Evolutionary conservation across 2,329 filamentous ascomycete genomes (phyloP).

Genomic region (Aspergillus tanneri): DNA sequence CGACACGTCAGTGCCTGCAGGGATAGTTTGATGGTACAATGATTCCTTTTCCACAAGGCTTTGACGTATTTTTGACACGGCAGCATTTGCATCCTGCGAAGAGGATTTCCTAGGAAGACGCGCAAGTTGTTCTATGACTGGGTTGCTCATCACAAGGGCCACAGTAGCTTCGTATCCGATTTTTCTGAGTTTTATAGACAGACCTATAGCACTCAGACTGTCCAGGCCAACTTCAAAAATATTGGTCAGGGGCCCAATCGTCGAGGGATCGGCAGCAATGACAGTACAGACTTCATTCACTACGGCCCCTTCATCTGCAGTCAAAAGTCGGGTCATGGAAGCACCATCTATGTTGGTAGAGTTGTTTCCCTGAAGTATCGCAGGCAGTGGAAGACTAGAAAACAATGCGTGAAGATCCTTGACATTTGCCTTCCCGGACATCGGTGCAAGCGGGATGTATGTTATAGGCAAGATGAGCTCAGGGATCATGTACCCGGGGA

Average conservation of each 20-base stretch:
- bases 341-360: neutral
- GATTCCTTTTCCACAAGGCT: constrained; percentile 20
- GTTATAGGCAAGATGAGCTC: constrained; percentile 28
- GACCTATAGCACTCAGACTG: constrained; percentile 38
- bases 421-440: constrained; percentile 35
- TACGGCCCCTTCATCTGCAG: constrained; percentile 26
- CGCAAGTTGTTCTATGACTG: constrained; percentile 35
- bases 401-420: constrained; percentile 34
- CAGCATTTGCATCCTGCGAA: neutral
- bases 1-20: constrained; percentile 14
- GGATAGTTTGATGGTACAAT: constrained; percentile 18
- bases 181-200: constrained; percentile 36
- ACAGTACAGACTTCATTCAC: constrained; percentile 25
- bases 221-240: constrained; percentile 42
- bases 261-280: constrained; percentile 18
- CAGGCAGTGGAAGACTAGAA: constrained; percentile 24
- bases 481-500: constrained; percentile 31
- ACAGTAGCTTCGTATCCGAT: constrained; percentile 36
- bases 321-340: constrained; percentile 17
- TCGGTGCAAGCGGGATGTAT: constrained; percentile 27
- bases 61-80: constrained; percentile 8
- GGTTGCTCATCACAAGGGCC: constrained; percentile 37
- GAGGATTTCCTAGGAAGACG: constrained; percentile 20
- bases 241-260: constrained; percentile 27
- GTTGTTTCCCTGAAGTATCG: constrained; percentile 23